Evolutionary conservation across 2,329 filamentous ascomycete species (phyloP).

Genomic region (Apiospora kogelbergensis): DNA sequence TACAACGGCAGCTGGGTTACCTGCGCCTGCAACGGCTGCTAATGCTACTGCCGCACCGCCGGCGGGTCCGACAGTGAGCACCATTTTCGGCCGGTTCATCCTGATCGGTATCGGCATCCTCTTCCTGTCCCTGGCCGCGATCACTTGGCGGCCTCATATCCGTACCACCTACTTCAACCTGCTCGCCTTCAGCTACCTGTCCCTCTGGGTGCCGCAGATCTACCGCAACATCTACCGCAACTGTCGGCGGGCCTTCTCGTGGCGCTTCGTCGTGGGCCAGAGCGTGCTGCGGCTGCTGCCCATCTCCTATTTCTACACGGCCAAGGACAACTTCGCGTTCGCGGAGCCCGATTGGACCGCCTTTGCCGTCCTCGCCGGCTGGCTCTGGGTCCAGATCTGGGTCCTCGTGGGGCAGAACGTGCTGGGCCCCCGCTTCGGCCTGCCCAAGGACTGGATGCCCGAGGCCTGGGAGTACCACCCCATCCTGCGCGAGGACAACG

Average conservation of each 20-base stretch:
- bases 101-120: slow-evolving; percentile 55
- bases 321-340: slow-evolving; percentile 78
- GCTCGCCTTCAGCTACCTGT: slow-evolving; percentile 75
- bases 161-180: slow-evolving; percentile 60
- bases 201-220: slow-evolving; percentile 91
- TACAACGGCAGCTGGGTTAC: slow-evolving; percentile 25
- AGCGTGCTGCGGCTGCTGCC: slow-evolving; percentile 76
- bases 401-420: slow-evolving; percentile 79
- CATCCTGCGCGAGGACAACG: slow-evolving; percentile 76
- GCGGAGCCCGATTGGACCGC: slow-evolving; percentile 66
- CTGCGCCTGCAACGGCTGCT: slow-evolving; percentile 27
- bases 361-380: slow-evolving; percentile 65
- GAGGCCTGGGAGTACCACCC: slow-evolving; percentile 95
- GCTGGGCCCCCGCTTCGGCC: slow-evolving; percentile 83
- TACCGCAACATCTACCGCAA: slow-evolving; percentile 87
- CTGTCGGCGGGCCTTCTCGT: slow-evolving; percentile 85
- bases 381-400: slow-evolving; percentile 87
- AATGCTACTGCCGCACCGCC: slow-evolving; percentile 25
- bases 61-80: slow-evolving; percentile 44
- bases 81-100: slow-evolving; percentile 57
- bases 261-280: slow-evolving; percentile 87
- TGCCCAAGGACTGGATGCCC: slow-evolving; percentile 68
- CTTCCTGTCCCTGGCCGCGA: slow-evolving; percentile 59
- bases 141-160: slow-evolving; percentile 57
- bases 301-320: slow-evolving; percentile 82